A percentile compares a stretch with the other conserved stretches of the same genome.
Conservation (phyloP, 2,329 filamentous ascomycete species). For the Metarhizium robertsii region DNA sequence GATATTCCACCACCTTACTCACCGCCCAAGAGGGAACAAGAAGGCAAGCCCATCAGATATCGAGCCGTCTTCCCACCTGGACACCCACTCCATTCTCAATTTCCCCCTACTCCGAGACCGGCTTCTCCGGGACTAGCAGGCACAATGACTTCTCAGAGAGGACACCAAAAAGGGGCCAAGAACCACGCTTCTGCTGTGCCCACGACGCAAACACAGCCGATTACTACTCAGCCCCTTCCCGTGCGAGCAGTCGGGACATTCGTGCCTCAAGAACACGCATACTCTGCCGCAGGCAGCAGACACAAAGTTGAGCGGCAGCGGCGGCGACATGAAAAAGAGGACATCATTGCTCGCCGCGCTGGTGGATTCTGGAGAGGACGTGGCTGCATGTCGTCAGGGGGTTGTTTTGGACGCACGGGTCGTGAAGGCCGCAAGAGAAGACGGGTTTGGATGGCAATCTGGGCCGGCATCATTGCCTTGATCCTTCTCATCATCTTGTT, state of each 20-base stretch:
- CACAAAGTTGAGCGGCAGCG: constrained; percentile 41
- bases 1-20: constrained; percentile 49
- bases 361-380: constrained; percentile 59
- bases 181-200: constrained; percentile 36
- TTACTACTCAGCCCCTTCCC: constrained; percentile 24
- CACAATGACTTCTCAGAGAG: constrained; percentile 53
- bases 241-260: constrained; percentile 35
- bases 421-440: constrained; percentile 55
- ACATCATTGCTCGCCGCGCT: constrained; percentile 44
- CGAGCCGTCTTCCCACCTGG: constrained; percentile 49
- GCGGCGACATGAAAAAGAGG: constrained; percentile 56
- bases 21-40: constrained; percentile 30
- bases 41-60: constrained; percentile 36
- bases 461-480: constrained; percentile 40
- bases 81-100: constrained; percentile 35
- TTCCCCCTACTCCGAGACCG: constrained; percentile 50
- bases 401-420: constrained; percentile 55
- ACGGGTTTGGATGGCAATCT: constrained; percentile 47
- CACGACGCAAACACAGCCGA: constrained; percentile 10
- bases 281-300: constrained; percentile 27
- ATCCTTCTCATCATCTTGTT: constrained; percentile 50
- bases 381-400: constrained; percentile 51
- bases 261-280: constrained; percentile 34
- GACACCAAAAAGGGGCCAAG: constrained; percentile 51
- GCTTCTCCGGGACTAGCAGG: constrained; percentile 52